Base-by-base conservation (phyloP, 2,329 filamentous ascomycete genomes). In the Cytospora leucostoma region DNA sequence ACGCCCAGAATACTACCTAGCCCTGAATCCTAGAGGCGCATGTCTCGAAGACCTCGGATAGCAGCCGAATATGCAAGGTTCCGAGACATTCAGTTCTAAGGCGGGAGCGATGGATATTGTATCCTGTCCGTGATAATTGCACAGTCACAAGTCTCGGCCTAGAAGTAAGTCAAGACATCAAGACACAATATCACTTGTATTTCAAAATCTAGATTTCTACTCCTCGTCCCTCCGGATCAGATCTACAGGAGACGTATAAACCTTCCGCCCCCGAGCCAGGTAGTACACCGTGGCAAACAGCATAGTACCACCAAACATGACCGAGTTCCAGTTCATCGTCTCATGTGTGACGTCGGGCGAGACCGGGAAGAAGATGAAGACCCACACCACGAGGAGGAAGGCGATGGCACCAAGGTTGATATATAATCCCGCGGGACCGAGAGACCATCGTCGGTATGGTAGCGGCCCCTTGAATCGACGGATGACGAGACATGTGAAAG, bases 241-340 rank as follows among this genome's bases (percentile, higher is more conserved):
- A 2, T 62, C 56, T 3, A 69, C 68, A 1, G 71, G 71, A 7
- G 71, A 55, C 37, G 54, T 66, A 44, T 72, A 72, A 19, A 40
- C 50, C 55, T 68, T 67, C 58, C 51, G 68, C 53, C 72, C 73
- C 4, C 66, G 63, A 35, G 72, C 63, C 55, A 74, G 68, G 66
- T 79, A 80, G 66, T 79, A 80, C 1, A 71, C 66, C 15, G 75
- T 66, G 15, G 77, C 75, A 52, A 79, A 73, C 6, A 76, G 49
- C 61, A 79, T 74, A 11, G 76, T 72, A 0, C 70, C 72, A 27
- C 68, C 69, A 54, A 81, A 80, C 47, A 83, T 76, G 7, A 81
- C 72, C n/a, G 75, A 69, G 35, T 76, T 78, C 80, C 80, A 84
- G 69, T 85, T 84, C 75, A 83, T 82, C 2, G 74, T 76, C 15